Evolutionary conservation across 306 rosid species (phyloP), one percentile per base, ranked within the genome.

Genomic region (Boehmeria nivea): DNA sequence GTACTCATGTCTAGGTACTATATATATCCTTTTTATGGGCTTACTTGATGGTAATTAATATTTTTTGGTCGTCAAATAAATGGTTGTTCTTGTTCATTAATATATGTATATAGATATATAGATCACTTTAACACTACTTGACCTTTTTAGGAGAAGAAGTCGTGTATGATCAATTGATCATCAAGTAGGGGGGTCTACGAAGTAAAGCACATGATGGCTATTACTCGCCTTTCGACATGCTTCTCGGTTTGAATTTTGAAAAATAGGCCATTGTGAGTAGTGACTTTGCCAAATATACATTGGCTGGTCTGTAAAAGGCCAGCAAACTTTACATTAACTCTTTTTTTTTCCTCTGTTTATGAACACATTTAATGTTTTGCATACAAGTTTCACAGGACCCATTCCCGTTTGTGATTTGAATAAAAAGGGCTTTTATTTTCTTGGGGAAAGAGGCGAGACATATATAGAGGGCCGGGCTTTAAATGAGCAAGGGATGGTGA

Each of bases 361-460:
- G 44, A 48, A 64, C 66, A 72, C 72, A 73, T 64, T 73, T 57
- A 73, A 76, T 66, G 59, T 73, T 4, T 61, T 50, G 69, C 65
- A 61, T 57, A 36, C 65, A 58, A 70, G 61, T 68, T 65, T 45
- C 66, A 20, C 70, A 62, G 64, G 54, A 71, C 43, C 77, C 74
- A 74, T 72, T 57, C 65, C 63, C 57, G 44, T 57, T 67, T 61
- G 78, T 54, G 45, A 57, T 53, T 65, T n/a, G 70, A 61, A 63
- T 71, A 60, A 38, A 40, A 45, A n/a, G 54, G 1, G 10, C 20
- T 36, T 43, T 15, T 8, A 57, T 63, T 24, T 70, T 88, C 77
- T 71, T 78, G 81, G 85, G 78, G 77, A 83, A 74, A 67, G 83
- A 85, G 65, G 61, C 16, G 51, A 43, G 65, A 67, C 68, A 37